Conservation (phyloP, 306 rosid genomes). For the Corylus heterophylla region DNA sequence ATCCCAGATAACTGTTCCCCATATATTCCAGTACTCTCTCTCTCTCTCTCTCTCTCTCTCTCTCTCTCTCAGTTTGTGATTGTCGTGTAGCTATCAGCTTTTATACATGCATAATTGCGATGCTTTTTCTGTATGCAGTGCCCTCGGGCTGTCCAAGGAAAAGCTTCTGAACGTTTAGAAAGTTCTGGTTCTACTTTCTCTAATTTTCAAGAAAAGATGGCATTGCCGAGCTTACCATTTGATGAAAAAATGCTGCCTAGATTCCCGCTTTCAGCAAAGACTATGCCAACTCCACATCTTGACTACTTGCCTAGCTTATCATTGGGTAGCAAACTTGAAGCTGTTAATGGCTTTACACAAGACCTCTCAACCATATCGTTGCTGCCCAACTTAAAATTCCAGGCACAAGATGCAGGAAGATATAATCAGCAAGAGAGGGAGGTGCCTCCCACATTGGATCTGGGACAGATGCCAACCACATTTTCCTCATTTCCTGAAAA, state of each 20-base stretch:
- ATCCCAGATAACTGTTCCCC: slow-evolving; percentile 56
- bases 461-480: slow-evolving; percentile 65
- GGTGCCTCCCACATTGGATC: slow-evolving; percentile 64
- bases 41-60: slow-evolving; percentile 9
- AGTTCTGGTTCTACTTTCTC: slow-evolving; percentile 50
- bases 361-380: slow-evolving; percentile 73
- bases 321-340: slow-evolving; percentile 66
- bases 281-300: slow-evolving; percentile 54
- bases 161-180: slow-evolving; percentile 46
- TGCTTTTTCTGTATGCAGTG: slow-evolving; percentile 38
- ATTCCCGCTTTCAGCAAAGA: slow-evolving; percentile 67
- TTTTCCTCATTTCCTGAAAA: slow-evolving; percentile 86
- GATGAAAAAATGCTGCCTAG: slow-evolving; percentile 81
- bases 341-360: slow-evolving; percentile 58
- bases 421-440: slow-evolving; percentile 76
- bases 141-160: slow-evolving; percentile 54
- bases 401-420: slow-evolving; percentile 73
- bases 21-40: slow-evolving; percentile 57
- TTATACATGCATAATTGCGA: slow-evolving; percentile 23
- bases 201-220: slow-evolving; percentile 74
- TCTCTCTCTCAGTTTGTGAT: not conserved
- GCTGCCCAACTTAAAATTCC: slow-evolving; percentile 71
- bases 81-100: slow-evolving; percentile 7
- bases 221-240: slow-evolving; percentile 70
- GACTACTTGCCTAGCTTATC: slow-evolving; percentile 80